Conservation (phyloP, 805 yeast genomes). For the Sugiyamaella floridensis region DNA sequence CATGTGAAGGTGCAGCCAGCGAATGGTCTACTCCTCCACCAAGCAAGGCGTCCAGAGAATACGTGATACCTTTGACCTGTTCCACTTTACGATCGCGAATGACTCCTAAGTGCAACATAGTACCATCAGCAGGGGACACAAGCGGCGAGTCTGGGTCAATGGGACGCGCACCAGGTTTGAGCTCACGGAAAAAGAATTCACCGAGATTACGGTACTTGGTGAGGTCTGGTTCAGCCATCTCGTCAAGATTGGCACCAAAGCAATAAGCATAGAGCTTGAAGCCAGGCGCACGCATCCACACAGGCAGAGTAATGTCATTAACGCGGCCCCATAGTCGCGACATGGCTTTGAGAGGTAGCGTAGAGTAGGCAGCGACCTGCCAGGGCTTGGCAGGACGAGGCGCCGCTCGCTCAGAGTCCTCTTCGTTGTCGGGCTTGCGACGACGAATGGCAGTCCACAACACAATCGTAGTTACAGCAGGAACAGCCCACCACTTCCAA, state of each 20-base stretch:
- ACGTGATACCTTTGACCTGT: slow-evolving; percentile 95
- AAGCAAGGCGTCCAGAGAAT: slow-evolving; percentile 77
- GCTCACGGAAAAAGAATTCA: slow-evolving; percentile 82
- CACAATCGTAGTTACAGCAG: slow-evolving; percentile 19
- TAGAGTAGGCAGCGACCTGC: slow-evolving; percentile 82
- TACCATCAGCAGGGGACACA: slow-evolving; percentile 92
- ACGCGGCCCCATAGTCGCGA: slow-evolving; percentile 94
- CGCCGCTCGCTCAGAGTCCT: slow-evolving; percentile 2
- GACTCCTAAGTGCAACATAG: slow-evolving; percentile 74
- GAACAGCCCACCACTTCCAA: slow-evolving; percentile 24
- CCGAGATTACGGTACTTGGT: slow-evolving; percentile 69
- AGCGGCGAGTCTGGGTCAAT: slow-evolving; percentile 55
- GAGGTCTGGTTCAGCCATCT: slow-evolving; percentile 78
- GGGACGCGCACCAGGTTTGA: slow-evolving; percentile 75
- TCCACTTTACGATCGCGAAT: slow-evolving; percentile 73
- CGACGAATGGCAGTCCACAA: slow-evolving; percentile 18
- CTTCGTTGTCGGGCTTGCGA: slow-evolving; percentile 8
- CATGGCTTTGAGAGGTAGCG: slow-evolving; percentile 83
- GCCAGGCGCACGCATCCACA: slow-evolving; percentile 81
- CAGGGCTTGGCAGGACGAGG: slow-evolving; percentile 62
- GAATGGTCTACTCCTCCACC: slow-evolving; percentile 38
- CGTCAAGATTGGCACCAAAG: slow-evolving; percentile 86
- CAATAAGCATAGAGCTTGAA: slow-evolving; percentile 66
- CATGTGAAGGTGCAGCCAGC: slow-evolving; percentile 23
- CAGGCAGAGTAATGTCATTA: slow-evolving; percentile 75